These are phyloP conservation scores for Fraxinus greggii DNA, from an alignment of 305 asterid genomes.

Conservation along the genomic window DNA sequence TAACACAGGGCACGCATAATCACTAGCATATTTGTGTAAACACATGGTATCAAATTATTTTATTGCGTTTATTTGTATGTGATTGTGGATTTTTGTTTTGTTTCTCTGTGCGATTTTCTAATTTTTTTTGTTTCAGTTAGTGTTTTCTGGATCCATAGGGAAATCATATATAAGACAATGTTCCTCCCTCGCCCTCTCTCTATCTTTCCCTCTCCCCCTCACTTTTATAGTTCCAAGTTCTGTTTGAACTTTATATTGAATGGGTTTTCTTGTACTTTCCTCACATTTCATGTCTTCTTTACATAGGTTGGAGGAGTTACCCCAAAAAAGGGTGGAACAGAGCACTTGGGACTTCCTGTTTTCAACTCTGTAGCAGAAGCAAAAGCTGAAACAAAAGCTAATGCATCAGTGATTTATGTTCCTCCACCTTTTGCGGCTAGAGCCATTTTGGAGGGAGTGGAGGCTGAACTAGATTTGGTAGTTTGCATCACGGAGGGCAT, in stretches of 20 bases:
- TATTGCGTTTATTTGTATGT: not conserved
- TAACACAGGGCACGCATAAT: not conserved
- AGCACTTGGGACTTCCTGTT: constrained; percentile 92
- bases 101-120: not conserved
- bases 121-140: not conserved
- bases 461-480: constrained; percentile 83
- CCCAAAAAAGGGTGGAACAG: constrained; percentile 93
- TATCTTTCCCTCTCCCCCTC: not conserved
- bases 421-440: constrained; percentile 95
- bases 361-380: constrained; percentile 94
- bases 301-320: constrained; percentile 94
- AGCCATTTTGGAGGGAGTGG: constrained; percentile 86
- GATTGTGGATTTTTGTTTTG: not conserved
- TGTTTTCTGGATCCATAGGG: not conserved
- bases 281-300: constrained; percentile 4
- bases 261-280: not conserved
- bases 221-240: not conserved
- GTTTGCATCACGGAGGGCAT: constrained; percentile 87
- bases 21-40: not conserved
- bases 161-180: not conserved
- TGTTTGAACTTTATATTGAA: not conserved
- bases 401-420: constrained; percentile 87
- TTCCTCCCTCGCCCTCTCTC: not conserved
- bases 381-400: constrained; percentile 86
- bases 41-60: not conserved